Conservation (phyloP, 768 basidiomycete species). For the Mycena latifolia region DNA sequence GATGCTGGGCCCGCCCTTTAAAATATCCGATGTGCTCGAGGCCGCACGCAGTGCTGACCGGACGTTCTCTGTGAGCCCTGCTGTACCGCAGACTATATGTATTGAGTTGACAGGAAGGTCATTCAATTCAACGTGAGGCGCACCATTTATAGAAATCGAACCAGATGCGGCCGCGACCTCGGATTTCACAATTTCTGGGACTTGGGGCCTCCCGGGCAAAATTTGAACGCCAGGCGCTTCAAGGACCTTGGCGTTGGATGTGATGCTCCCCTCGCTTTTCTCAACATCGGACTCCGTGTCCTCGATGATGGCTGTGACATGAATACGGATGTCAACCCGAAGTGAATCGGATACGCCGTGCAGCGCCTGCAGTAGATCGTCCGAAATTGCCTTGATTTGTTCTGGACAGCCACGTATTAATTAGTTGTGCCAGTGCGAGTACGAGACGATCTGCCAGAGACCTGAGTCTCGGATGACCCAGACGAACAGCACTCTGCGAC, state of each 20-base stretch:
- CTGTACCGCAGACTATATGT: slow-evolving; percentile 57
- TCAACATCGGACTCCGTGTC: slow-evolving; percentile 11
- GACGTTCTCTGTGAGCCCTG: slow-evolving; percentile 48
- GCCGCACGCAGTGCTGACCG: slow-evolving; percentile 49
- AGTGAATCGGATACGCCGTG: slow-evolving; percentile 42
- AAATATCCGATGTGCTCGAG: slow-evolving; percentile 41
- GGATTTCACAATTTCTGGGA: slow-evolving; percentile 44
- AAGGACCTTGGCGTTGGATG: slow-evolving; percentile 34
- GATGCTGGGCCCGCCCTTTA: slow-evolving; percentile 51
- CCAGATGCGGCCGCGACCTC: slow-evolving; percentile 45
- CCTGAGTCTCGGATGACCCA: slow-evolving; percentile 56
- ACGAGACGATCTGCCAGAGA: slow-evolving; percentile 34
- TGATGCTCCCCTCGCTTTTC: slow-evolving; percentile 12
- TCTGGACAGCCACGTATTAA: slow-evolving; percentile 25
- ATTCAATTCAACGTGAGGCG: slow-evolving; percentile 29
- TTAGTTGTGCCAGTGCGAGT: too few relatives aligned
- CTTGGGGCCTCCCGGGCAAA: slow-evolving; percentile 47
- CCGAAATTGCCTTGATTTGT: slow-evolving; percentile 47
- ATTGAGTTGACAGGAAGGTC: neutral
- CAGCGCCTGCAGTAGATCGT: slow-evolving; percentile 37
- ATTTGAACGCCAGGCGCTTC: slow-evolving; percentile 41
- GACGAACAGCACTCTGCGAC: slow-evolving; percentile 50
- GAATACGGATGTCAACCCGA: slow-evolving; percentile 49
- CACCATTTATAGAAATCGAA: slow-evolving; percentile 57
- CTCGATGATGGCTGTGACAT: slow-evolving; percentile 23